Conservation (phyloP, 225 moss, liverwort and hornwort species). For the Pleurozium schreberi region DNA sequence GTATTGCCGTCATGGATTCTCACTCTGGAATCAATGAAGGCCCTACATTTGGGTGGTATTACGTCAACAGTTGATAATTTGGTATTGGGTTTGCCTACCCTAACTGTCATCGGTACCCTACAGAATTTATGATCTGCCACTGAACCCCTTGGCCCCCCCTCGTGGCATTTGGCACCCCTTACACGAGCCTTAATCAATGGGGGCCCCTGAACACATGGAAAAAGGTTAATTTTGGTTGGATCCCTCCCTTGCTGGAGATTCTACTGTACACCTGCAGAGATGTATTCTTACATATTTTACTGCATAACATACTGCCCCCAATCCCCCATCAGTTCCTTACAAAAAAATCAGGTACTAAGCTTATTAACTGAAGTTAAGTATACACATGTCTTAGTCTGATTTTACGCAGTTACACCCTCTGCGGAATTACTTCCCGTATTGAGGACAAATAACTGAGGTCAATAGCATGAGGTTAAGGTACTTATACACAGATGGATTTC, state of each 20-base stretch:
- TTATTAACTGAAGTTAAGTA: neutral
- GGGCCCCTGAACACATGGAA: neutral
- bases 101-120: neutral
- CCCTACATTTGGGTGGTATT: too few species aligned
- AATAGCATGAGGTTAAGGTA: neutral
- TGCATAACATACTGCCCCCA: neutral
- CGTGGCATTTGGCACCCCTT: neutral
- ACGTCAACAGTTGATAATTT: too few species aligned
- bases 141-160: neutral
- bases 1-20: too few species aligned
- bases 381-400: neutral
- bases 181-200: neutral
- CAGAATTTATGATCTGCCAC: neutral
- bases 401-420: neutral
- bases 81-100: too few species aligned
- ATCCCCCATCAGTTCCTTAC: neutral
- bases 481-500: neutral
- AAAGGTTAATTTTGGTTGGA: neutral
- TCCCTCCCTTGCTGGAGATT: neutral
- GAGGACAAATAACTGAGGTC: neutral
- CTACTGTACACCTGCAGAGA: neutral
- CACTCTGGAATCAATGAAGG: too few species aligned
- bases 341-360: too few species aligned
- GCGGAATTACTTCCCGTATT: neutral
- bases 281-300: too few species aligned